Base-by-base conservation (phyloP, 768 basidiomycete genomes). In the Suillus fuscotomentosus region DNA sequence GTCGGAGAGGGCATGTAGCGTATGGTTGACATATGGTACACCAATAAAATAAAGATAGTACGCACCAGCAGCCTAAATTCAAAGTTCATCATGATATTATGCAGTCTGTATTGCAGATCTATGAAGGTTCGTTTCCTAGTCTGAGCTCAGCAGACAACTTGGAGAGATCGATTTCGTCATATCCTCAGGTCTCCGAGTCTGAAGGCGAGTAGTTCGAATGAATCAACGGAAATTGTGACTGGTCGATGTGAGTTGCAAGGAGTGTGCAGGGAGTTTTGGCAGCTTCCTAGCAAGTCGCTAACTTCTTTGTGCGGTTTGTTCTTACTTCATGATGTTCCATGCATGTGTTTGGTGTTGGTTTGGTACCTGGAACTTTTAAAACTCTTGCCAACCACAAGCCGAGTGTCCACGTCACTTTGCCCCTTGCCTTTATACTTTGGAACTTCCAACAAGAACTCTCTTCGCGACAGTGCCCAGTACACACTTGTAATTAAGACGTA, bases 341-440 rank as follows among this genome's bases (percentile, higher is more conserved):
- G 31, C 31, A 31, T 31, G 31, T 31, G 31, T 31, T 31, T 31
- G 31, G 31, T 31, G 31, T 31, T 31, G 31, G 31, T 31, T 95
- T 96, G 54, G 95, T 95, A 22, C 95, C 95, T 9, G 92, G 94
- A 17, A 97, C 91, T n/a, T n/a, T n/a, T n/a, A n/a, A n/a, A n/a
- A n/a, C 67, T 27, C 27, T 27, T 27, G 27, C 34, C 27, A 20
- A 93, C 95, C 15, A 97, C 95, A 60, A 97, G 77, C 43, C 97
- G 78, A 53, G 95, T 75, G 77, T 97, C 95, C 9, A 94, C 92
- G 4, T 89, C 86, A 54, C 84, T 85, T 65, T 87, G 81, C 3
- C 88, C 87, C 69, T 87, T 90, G 15, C 88, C 86, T 67, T 86
- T 0, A 31, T 6, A 31, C 5, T 31, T 31, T 86, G 3, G 82